phyloP scores from a whole-genome alignment of 2,329 filamentous ascomycete genomes.

The Ascomycota sp. region DNA sequence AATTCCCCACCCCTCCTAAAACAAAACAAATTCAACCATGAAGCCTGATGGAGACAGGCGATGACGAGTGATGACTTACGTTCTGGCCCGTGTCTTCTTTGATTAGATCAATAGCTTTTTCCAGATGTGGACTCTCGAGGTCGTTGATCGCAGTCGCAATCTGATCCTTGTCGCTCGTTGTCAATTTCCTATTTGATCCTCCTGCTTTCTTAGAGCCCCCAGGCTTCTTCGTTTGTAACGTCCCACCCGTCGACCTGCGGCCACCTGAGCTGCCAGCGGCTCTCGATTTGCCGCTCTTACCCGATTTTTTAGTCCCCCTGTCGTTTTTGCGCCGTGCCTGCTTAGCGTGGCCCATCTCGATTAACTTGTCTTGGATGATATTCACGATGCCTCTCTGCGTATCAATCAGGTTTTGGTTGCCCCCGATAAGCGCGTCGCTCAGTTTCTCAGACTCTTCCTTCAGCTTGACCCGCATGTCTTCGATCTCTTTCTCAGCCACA shows the following conservation, averaged over 20 bases:
- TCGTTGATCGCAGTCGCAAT: constrained; percentile 73
- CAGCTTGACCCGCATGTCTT: constrained; percentile 29
- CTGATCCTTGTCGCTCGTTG: constrained; percentile 71
- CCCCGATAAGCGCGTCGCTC: constrained; percentile 29
- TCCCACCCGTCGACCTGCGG: constrained; percentile 21
- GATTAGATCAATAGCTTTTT: constrained; percentile 72
- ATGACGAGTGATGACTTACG: constrained; percentile 34
- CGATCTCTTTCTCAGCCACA: constrained; percentile 21
- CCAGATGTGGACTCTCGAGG: constrained; percentile 58
- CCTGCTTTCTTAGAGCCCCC: constrained; percentile 23
- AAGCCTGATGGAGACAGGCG: too few relatives aligned
- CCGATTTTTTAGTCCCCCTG: constrained; percentile 21
- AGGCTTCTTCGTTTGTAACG: constrained; percentile 14
- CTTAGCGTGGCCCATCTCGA: constrained; percentile 58
- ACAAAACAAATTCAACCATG: too few relatives aligned
- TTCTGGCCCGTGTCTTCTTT: constrained; percentile 62
- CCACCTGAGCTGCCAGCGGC: constrained; percentile 24
- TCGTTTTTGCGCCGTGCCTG: too few relatives aligned
- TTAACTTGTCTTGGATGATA: constrained; percentile 50
- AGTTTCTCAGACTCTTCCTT: constrained; percentile 37
- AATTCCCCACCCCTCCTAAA: too few relatives aligned
- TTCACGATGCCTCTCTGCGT: constrained; percentile 41
- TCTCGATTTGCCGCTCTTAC: constrained; percentile 38
- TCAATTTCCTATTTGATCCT: constrained; percentile 29
- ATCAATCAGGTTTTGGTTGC: constrained; percentile 30